Conservation (phyloP, 2,329 filamentous ascomycete species). For the Botryotinia calthae region DNA sequence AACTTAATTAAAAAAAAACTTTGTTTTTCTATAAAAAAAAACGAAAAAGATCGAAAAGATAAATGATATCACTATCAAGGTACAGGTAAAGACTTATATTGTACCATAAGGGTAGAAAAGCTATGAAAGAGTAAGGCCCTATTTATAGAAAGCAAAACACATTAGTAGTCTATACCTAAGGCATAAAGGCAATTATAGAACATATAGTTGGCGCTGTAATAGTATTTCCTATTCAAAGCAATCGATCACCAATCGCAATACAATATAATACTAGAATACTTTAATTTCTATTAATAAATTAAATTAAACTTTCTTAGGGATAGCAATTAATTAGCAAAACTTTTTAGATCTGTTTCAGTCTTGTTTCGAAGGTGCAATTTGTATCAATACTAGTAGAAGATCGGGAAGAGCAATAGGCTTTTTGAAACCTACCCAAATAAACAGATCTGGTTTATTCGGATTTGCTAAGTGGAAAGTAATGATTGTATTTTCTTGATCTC, state of each 20-base stretch:
- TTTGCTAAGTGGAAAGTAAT: not conserved
- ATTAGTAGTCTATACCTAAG: not conserved
- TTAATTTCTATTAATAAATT: not conserved
- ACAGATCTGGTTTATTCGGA: not conserved
- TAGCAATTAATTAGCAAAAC: not conserved
- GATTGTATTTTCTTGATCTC: not conserved
- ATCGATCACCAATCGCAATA: not conserved
- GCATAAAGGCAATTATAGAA: not conserved
- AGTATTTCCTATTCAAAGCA: not conserved
- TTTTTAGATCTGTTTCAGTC: not conserved
- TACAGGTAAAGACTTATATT: not conserved
- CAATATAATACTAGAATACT: not conserved
- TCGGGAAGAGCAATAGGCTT: not conserved
- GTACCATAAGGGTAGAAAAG: too few relatives aligned
- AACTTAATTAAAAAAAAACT: too few relatives aligned
- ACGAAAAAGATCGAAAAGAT: too few relatives aligned
- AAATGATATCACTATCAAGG: too few relatives aligned
- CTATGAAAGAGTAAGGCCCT: not conserved
- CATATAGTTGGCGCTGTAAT: not conserved
- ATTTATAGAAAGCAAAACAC: not conserved
- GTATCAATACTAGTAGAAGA: too few relatives aligned
- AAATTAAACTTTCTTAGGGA: not conserved
- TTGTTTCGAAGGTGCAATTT: too few relatives aligned
- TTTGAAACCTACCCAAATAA: not conserved
- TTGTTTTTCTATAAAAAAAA: too few relatives aligned